Evolutionary conservation across 495 filamentous ascomycete species (phyloP), one percentile per base, ranked within the genome.

Genomic region (Hypoxylon rickii): DNA sequence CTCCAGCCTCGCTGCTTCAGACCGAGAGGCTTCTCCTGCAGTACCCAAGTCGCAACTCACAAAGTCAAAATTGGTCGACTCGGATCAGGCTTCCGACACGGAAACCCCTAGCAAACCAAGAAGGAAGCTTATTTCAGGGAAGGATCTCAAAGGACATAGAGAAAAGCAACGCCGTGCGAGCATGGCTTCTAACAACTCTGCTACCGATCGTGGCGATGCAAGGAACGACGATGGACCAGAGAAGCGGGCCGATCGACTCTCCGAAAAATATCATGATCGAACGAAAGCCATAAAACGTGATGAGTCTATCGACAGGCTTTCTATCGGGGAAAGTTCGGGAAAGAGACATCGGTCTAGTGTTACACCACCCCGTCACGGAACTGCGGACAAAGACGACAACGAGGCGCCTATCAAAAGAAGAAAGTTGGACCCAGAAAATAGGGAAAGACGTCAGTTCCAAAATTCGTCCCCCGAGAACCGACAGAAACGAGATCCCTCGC

Each of bases 261-360:
- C 69, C 6, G 77, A 80, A 38, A 78, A 73, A 33, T 77, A 76
- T 43, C 74, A 75, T 44, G 76, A 78, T 43, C 69, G 77, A 36
- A 74, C 77, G 15, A 78, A 78, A 55, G 71, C 75, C 21, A 64
- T 81, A 16, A 82, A 76, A 50, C 69, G 79, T 29, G 80, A 83
- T 58, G 79, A 82, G 55, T 83, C 79, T 18, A 79, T 74, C 33
- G 79, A 83, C 61, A 69, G 79, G 29, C 58, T 80, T 26, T 73
- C 72, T 41, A 73, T 66, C 13, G 76, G 75, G 12, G 81, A 84
- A 45, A 58, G 62, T 41, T 70, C 78, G 37, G 72, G 82, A 40
- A 92, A 90, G 63, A 80, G 88, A 36, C 79, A 83, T 57, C 82
- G 88, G 32, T 74, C 76, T 44, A 90, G 88, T 61, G 79, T 76